Conservation (phyloP, 495 filamentous ascomycete genomes). For the Penicillium arizonense region DNA sequence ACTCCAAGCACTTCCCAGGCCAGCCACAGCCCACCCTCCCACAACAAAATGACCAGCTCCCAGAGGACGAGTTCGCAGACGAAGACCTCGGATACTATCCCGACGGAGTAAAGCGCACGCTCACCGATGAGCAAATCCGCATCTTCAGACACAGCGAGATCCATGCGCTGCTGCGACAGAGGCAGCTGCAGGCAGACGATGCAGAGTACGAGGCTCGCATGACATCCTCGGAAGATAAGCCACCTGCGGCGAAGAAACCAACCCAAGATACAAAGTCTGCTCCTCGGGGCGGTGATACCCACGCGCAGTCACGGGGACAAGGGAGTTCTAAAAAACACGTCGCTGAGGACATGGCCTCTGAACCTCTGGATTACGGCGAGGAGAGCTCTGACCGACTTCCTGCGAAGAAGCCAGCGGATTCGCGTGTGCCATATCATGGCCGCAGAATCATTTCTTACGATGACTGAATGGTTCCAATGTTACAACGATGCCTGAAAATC, state of each 20-base stretch:
- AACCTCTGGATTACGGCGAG: constrained; percentile 19
- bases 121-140: constrained; percentile 87
- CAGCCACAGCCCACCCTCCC: constrained; percentile 6
- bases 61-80: constrained; percentile 67
- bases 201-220: constrained; percentile 21
- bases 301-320: not conserved
- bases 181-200: constrained; percentile 37
- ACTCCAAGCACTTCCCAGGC: constrained; percentile 59
- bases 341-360: not conserved
- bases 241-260: not conserved
- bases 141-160: constrained; percentile 93
- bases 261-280: not conserved
- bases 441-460: constrained; percentile 42
- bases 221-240: constrained; percentile 16
- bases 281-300: not conserved
- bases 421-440: constrained; percentile 8
- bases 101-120: constrained; percentile 84
- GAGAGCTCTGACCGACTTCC: not conserved
- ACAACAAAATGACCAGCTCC: constrained; percentile 37
- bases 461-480: constrained; percentile 24
- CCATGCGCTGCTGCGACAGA: constrained; percentile 62
- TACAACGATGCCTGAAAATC: not conserved
- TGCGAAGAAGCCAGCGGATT: not conserved
- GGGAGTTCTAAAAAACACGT: not conserved
- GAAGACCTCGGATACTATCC: constrained; percentile 84